These are phyloP conservation scores for Oryza coarctata DNA, from an alignment of 176 grass and related monocot genomes.

Conservation along the genomic window DNA sequence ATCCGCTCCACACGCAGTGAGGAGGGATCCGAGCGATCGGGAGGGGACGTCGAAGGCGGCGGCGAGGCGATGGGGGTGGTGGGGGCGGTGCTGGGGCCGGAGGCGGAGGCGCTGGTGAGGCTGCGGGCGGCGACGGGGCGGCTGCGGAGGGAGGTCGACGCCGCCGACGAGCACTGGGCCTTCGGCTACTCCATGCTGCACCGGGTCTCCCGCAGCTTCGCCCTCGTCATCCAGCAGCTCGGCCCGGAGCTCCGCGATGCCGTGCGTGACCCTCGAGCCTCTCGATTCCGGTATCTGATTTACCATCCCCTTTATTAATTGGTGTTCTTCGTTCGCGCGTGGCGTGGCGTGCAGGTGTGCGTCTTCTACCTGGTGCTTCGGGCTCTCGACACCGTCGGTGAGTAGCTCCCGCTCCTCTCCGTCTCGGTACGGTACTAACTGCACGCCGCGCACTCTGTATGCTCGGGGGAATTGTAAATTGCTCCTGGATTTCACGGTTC, in stretches of 20 bases:
- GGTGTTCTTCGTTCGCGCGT: neutral
- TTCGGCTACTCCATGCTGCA: conserved; percentile 71
- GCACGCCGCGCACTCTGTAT: neutral
- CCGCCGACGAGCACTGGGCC: conserved; percentile 61
- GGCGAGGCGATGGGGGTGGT: conserved; percentile 10
- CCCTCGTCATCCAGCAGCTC: conserved; percentile 71
- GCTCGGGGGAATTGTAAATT: neutral
- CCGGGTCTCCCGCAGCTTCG: conserved; percentile 63
- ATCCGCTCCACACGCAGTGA: neutral
- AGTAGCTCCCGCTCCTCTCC: neutral
- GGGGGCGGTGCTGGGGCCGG: conserved; percentile 45
- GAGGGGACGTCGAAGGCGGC: neutral
- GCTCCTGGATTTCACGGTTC: neutral
- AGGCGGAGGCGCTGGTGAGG: conserved; percentile 42
- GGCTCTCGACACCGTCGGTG: conserved; percentile 69
- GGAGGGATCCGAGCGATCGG: neutral
- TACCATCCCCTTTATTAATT: neutral
- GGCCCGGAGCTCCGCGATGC: conserved; percentile 58
- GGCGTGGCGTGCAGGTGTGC: conserved; percentile 49
- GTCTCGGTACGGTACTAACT: neutral
- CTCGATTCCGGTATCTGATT: neutral
- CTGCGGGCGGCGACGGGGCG: conserved; percentile 44
- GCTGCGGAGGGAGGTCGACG: conserved; percentile 44
- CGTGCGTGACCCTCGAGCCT: neutral
- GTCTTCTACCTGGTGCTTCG: conserved; percentile 73